Evolutionary conservation across 225 moss, liverwort and hornwort species (phyloP).

Genomic region (Bryoerythrophyllum caledonicum): DNA sequence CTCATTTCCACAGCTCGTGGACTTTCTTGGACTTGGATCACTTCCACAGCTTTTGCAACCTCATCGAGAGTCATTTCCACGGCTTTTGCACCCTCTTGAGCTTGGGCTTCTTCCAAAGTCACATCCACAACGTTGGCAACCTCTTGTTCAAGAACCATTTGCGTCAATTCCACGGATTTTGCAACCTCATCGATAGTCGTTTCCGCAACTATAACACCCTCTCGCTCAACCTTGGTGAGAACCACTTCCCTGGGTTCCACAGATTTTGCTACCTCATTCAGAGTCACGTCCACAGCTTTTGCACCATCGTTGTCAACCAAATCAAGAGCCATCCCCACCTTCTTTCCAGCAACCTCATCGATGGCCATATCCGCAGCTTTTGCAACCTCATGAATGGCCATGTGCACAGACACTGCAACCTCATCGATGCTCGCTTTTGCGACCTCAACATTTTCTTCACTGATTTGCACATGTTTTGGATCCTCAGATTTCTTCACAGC

Average conservation of each 20-base stretch:
- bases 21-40: not conserved
- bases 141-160: not conserved
- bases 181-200: not conserved
- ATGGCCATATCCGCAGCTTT: conserved; percentile 4
- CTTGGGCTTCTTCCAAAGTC: too few relatives aligned
- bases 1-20: not conserved
- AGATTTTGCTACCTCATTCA: not conserved
- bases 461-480: conserved; percentile 10
- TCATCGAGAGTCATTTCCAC: not conserved
- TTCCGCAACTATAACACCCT: not conserved
- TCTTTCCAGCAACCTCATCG: not conserved
- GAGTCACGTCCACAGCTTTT: not conserved
- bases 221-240: conserved; percentile 1
- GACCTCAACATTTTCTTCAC: not conserved
- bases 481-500: conserved; percentile 6
- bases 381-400: not conserved
- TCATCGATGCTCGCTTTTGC: conserved; percentile 1
- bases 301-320: not conserved
- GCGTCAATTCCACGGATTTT: too few relatives aligned
- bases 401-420: not conserved
- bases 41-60: too few relatives aligned
- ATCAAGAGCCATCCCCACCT: not conserved
- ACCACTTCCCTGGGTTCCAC: not conserved
- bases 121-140: not conserved
- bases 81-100: not conserved